phyloP scores from a whole-genome alignment of 257 asterid genomes.

The Catharanthus roseus region DNA sequence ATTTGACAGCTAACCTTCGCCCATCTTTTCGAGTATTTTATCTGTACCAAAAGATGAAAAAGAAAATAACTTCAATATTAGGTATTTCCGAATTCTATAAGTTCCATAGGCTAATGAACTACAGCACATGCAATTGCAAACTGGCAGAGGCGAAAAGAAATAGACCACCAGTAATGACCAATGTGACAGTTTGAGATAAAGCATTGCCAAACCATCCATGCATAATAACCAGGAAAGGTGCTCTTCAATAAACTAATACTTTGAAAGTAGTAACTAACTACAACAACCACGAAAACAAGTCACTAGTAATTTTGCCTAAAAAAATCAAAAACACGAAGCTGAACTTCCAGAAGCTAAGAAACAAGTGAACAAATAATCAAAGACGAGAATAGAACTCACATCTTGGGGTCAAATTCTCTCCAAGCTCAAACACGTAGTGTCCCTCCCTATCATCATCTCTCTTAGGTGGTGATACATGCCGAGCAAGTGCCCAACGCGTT shows the following conservation, averaged over 20 bases:
- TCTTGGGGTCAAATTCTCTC: constrained; percentile 82
- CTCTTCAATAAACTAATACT: neutral
- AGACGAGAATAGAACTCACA: constrained; percentile 34
- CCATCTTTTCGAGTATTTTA: constrained; percentile 84
- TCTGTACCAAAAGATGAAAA: constrained; percentile 34
- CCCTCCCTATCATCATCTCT: constrained; percentile 74
- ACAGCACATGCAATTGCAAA: neutral
- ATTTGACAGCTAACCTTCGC: constrained; percentile 83
- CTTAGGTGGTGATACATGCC: constrained; percentile 58
- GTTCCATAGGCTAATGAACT: neutral
- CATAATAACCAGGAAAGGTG: neutral
- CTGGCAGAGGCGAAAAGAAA: neutral
- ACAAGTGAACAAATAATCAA: neutral
- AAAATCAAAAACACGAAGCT: neutral
- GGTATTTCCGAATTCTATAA: neutral
- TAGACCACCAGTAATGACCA: neutral
- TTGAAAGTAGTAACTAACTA: neutral
- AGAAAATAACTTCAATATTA: neutral
- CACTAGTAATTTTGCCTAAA: neutral
- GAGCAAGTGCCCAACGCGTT: constrained; percentile 30
- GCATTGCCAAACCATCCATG: neutral
- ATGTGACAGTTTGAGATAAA: neutral
- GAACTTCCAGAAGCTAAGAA: neutral
- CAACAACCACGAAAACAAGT: neutral
- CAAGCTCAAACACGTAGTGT: constrained; percentile 61